phyloP scores from a whole-genome alignment of 2,329 filamentous ascomycete species.

The Paecilomyces variotii region DNA sequence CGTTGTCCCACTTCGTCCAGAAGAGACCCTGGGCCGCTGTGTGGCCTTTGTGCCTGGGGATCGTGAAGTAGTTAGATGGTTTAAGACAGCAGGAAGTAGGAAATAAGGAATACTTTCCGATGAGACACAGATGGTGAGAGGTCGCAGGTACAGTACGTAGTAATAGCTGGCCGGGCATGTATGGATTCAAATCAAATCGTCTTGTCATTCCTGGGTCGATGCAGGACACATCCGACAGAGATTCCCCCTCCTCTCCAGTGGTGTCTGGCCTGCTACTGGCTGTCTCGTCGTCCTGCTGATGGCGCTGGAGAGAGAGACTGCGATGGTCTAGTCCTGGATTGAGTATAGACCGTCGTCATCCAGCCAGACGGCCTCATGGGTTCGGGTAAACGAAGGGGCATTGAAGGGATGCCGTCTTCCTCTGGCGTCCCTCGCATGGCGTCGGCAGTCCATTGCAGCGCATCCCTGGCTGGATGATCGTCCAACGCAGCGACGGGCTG shows the following conservation, averaged over 20 bases:
- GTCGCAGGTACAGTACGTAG: no score
- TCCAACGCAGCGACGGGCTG: conserved; percentile 1
- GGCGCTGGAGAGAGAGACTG: not conserved
- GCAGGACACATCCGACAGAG: not conserved
- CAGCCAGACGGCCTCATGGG: not conserved
- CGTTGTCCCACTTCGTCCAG: not conserved
- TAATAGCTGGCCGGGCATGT: no score
- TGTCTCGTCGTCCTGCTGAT: not conserved
- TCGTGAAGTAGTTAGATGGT: not conserved
- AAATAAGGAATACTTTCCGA: not conserved
- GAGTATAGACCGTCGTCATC: not conserved
- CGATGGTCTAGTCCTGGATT: not conserved
- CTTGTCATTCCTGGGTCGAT: not conserved
- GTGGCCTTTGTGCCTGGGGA: not conserved
- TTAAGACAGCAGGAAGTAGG: no score
- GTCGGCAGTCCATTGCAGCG: not conserved
- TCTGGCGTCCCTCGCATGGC: not conserved
- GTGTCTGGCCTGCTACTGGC: not conserved
- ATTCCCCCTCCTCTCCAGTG: not conserved
- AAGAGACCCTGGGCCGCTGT: not conserved
- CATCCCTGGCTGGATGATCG: not conserved
- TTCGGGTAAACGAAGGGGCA: not conserved
- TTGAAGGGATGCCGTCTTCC: not conserved
- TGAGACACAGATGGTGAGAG: no score
- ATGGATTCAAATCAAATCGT: no score